Evolutionary conservation across 208 protist genomes (phyloP), one percentile per base, ranked within the genome.

Genomic region (Trypanosoma grayi): DNA sequence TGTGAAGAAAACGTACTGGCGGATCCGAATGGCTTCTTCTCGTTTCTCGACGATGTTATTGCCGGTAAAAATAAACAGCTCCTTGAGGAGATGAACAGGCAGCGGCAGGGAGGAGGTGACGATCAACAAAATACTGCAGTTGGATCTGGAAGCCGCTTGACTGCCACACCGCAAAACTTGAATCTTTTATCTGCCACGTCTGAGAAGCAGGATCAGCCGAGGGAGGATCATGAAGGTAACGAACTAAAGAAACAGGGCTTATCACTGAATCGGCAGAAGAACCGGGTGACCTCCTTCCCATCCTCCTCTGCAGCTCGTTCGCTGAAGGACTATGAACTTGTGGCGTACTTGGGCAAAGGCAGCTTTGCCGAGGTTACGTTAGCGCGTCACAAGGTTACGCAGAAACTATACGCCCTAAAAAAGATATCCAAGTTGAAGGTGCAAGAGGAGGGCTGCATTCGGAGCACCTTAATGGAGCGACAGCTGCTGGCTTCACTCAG

Each of bases 301-400:
- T 9, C 39, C 11, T 72, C 66, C 62, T 88, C 79, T 27, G 88
- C 88, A 31, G 88, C 84, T 3, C 79, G 81, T n/a, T 91, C 79
- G 5, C 66, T 95, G 53, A 78, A 85, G 60, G 75, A 83, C 40
- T 95, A 92, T 65, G 85, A 95, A 70, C 75, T 95, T 11, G 74
- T 95, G 36, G 88, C 88, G 6, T 90, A 88, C 53, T 57, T 95
- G n/a, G 88, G 88, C 47, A 79, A 44, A 31, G 88, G 88, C 45
- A 83, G 81, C 44, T 95, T 95, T 63, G 83, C 85, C 4, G 88
- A 95, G 61, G 88, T 95, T 24, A 95, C 88, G 11, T 70, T 95
- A 28, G 88, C 88, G 22, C 77, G 88, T 24, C 80, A 83, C 57
- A 75, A 77, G 10, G 45, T 60, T n/a, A 92, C 79, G 9, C 39